Conservation (phyloP, 228 moss, liverwort and hornwort genomes). For the Sphagnum magellanicum region DNA sequence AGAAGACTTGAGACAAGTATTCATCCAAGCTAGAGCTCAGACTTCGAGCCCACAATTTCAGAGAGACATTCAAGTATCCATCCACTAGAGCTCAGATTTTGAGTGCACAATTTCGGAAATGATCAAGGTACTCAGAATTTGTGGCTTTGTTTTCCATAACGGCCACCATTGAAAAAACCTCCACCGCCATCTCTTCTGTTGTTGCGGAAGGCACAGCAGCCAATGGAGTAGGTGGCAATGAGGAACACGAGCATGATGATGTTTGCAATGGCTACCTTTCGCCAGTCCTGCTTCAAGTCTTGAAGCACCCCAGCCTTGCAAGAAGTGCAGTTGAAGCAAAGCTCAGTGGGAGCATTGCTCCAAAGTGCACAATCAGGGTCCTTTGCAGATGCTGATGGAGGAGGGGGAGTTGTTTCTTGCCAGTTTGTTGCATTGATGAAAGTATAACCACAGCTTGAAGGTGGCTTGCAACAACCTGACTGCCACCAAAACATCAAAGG, state of each 20-base stretch:
- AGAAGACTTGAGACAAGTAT: no score
- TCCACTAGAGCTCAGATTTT: no score
- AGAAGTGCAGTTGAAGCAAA: constrained; percentile 80
- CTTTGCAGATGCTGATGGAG: constrained; percentile 2
- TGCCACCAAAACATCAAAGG: constrained; percentile 12
- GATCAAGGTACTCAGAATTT: no score
- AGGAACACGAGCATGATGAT: constrained; percentile 57
- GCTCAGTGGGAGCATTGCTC: constrained; percentile 35
- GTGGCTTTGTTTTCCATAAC: no score
- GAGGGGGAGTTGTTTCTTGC: constrained; percentile 6
- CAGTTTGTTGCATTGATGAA: constrained; percentile 69
- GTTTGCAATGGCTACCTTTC: constrained; percentile 67
- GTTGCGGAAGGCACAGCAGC: constrained; percentile 83
- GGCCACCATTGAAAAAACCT: no score
- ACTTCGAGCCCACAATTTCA: no score
- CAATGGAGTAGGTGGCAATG: constrained; percentile 65
- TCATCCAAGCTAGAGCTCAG: no score
- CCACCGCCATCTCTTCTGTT: constrained; percentile 35
- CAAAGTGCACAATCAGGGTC: constrained; percentile 63
- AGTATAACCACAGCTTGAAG: constrained; percentile 55
- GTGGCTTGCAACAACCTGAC: constrained; percentile 98
- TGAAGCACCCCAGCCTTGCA: constrained; percentile 85
- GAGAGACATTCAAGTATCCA: no score
- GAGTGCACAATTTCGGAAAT: no score
- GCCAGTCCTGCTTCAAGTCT: constrained; percentile 89